phyloP scores from a whole-genome alignment of 2,329 filamentous ascomycete species.

The Aspergillus ibericus region DNA sequence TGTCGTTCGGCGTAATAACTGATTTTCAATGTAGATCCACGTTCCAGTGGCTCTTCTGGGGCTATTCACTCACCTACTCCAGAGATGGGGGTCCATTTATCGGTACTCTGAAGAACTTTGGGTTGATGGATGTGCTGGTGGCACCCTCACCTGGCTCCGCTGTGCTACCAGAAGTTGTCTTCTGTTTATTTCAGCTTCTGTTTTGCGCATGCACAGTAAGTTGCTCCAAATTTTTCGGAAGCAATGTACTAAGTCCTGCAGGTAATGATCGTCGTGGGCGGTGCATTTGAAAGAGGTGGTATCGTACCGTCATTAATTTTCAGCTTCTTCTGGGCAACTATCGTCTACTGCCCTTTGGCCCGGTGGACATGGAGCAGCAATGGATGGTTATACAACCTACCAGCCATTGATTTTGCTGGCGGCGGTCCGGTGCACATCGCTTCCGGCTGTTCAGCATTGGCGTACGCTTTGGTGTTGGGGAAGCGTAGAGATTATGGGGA shows the following conservation, averaged over 20 bases:
- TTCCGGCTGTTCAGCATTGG: slow-evolving; percentile 69
- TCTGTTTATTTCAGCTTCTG: slow-evolving; percentile 65
- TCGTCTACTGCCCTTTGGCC: slow-evolving; percentile 72
- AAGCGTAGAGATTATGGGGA: slow-evolving; percentile 60
- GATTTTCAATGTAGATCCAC: slow-evolving; percentile 30
- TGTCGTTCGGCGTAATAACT: not conserved
- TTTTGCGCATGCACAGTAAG: slow-evolving; percentile 54
- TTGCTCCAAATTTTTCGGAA: not conserved
- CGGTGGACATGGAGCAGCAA: slow-evolving; percentile 77
- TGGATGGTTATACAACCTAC: slow-evolving; percentile 69
- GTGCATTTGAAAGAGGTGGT: slow-evolving; percentile 63
- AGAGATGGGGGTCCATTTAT: slow-evolving; percentile 62
- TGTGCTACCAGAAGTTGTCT: slow-evolving; percentile 64
- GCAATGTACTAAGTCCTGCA: slow-evolving; percentile 36
- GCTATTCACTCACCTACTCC: slow-evolving; percentile 64
- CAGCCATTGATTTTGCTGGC: slow-evolving; percentile 72
- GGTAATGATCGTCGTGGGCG: slow-evolving; percentile 65
- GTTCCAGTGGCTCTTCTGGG: slow-evolving; percentile 64
- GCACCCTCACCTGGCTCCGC: slow-evolving; percentile 60
- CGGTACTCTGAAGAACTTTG: slow-evolving; percentile 62
- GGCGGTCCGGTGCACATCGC: slow-evolving; percentile 75
- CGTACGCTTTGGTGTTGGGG: slow-evolving; percentile 72
- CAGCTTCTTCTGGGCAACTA: slow-evolving; percentile 69
- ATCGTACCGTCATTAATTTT: slow-evolving; percentile 67
- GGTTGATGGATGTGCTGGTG: slow-evolving; percentile 60